Percentiles rank a stretch among this genome's conserved stretches.
These are phyloP conservation scores for Isabelozyma heimii DNA, from an alignment of 805 yeast genomes.

Conservation along the genomic window DNA sequence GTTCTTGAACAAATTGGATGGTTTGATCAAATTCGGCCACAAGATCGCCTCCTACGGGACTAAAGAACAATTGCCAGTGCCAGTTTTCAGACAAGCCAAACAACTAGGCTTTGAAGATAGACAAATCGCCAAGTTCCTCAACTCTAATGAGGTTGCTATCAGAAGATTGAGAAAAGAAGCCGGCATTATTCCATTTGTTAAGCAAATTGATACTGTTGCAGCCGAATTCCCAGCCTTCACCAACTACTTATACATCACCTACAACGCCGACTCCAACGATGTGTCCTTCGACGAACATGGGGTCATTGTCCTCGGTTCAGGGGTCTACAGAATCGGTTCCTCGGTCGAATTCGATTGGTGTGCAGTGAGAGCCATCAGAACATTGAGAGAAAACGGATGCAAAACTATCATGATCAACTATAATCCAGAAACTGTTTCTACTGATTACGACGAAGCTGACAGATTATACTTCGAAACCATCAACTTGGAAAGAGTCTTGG, in stretches of 20 bases:
- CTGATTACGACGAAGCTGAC: slow-evolving; percentile 98
- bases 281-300: slow-evolving; percentile 89
- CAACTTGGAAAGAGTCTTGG: slow-evolving; percentile 89
- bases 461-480: slow-evolving; percentile 94
- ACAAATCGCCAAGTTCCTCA: slow-evolving; percentile 86
- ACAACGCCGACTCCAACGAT: slow-evolving; percentile 88
- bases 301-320: slow-evolving; percentile 94
- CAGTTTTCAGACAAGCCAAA: slow-evolving; percentile 78
- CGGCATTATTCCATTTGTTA: slow-evolving; percentile 87
- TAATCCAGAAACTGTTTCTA: slow-evolving; percentile 98
- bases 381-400: slow-evolving; percentile 78
- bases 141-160: slow-evolving; percentile 88
- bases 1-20: slow-evolving; percentile 86
- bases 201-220: slow-evolving; percentile 97
- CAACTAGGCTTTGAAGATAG: slow-evolving; percentile 97
- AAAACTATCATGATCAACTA: slow-evolving; percentile 97
- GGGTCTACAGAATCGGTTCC: slow-evolving; percentile 98
- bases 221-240: slow-evolving; percentile 98
- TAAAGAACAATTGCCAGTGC: slow-evolving; percentile 60
- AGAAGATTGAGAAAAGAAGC: slow-evolving; percentile 84
- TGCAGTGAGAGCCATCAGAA: slow-evolving; percentile 95
- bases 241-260: slow-evolving; percentile 91
- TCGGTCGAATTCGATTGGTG: slow-evolving; percentile 99
- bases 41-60: slow-evolving; percentile 55
- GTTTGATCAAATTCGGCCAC: slow-evolving; percentile 69